Evolutionary conservation across 2,329 filamentous ascomycete genomes (phyloP).

Genomic region (Aureobasidium melanogenum): DNA sequence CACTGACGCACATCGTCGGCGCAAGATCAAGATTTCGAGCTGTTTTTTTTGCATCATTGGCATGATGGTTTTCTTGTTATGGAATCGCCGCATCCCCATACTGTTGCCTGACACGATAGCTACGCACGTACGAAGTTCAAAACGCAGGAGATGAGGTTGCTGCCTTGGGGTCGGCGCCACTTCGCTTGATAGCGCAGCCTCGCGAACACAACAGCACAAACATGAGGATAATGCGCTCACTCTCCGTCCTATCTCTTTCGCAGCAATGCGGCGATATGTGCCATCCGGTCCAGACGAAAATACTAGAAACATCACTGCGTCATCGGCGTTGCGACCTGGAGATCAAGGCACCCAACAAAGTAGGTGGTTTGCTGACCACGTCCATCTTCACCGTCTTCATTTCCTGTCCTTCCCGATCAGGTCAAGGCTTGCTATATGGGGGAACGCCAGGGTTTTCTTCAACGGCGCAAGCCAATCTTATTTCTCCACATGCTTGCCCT

Average conservation of each 20-base stretch:
- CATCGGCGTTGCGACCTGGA: neutral
- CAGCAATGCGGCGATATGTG: no score
- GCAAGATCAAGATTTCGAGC: no score
- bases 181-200: constrained; percentile 1
- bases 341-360: neutral
- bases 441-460: neutral
- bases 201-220: neutral
- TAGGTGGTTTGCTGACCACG: neutral
- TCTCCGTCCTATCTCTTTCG: neutral
- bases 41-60: no score
- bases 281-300: no score
- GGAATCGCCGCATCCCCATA: no score
- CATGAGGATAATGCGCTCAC: neutral
- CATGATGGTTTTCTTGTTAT: no score
- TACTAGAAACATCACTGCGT: neutral
- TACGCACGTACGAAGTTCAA: neutral
- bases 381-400: neutral
- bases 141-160: neutral
- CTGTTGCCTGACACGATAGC: neutral
- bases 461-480: constrained; percentile 1
- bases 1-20: no score
- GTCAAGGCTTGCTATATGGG: neutral
- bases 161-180: neutral
- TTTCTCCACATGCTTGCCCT: neutral
- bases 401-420: neutral